Base-by-base conservation (phyloP, 1,284 basidiomycete species). In the Fistulinella cinereoalba region DNA sequence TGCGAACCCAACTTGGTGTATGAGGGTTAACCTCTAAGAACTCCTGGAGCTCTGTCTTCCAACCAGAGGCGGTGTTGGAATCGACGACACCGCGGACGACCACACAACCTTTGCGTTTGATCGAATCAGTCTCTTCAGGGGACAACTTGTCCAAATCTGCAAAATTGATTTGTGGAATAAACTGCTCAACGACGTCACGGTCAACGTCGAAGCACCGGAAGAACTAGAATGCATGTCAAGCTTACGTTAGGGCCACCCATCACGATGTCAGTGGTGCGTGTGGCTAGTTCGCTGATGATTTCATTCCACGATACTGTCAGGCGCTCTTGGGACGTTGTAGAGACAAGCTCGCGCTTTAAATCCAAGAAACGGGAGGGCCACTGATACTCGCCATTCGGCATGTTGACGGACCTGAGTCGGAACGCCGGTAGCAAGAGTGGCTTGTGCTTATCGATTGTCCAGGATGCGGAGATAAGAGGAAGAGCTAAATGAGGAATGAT, bases 31-130 rank as follows among this genome's bases (percentile, higher is more conserved):
- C 67, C 41, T 72, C 72, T 23, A 84, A 67, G 50, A 83, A 85
- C 23, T 79, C 72, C 31, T 75, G 69, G 40, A 88, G 60, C 7
- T 72, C 70, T 4, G 70, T 61, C 58, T 78, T 83, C 83, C 83
- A 88, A 15, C 56, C 64, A 15, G 69, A 52, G 0, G 80, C 84
- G 39, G 80, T 74, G 6, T 62, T 63, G 44, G 78, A 71, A 34
- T 79, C 73, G 1, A 87, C 81, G 3, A 86, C 75, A 53, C 79
- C 75, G 33, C 67, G 72, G 46, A 87, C 80, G 16, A 87, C 74
- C 18, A 85, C 72, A 21, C 74, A 74, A 7, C 84, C 84, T 47
- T 71, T 72, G 37, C 75, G 68, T 54, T 72, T 80, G 51, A 87
- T 80, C 41, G 63, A 67, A 4, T 72, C 70, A 7, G 82, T 52